phyloP scores from a whole-genome alignment of 2,329 filamentous ascomycete genomes.

The Clonostachys solani region DNA sequence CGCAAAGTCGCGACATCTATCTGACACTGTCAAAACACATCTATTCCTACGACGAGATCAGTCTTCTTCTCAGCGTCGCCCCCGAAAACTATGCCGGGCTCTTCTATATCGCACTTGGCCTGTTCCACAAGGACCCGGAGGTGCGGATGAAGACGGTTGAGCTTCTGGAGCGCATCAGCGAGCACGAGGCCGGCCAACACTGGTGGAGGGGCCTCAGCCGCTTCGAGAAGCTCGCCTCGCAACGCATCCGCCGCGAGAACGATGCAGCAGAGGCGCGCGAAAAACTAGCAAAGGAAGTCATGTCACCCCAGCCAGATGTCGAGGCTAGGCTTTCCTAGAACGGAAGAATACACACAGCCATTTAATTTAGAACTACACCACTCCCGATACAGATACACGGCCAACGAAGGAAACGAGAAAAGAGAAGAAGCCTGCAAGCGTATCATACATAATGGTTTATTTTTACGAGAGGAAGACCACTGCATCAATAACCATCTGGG shows the following conservation, averaged over 20 bases:
- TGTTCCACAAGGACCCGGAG: slow-evolving; percentile 84
- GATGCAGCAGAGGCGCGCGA: not conserved
- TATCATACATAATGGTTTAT: not conserved
- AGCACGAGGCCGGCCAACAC: slow-evolving; percentile 87
- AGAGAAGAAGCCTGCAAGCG: no score
- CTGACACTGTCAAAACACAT: slow-evolving; percentile 72
- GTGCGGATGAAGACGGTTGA: slow-evolving; percentile 76
- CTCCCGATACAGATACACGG: no score
- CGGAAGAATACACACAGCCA: no score
- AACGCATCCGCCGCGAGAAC: slow-evolving; percentile 52
- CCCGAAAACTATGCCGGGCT: slow-evolving; percentile 84
- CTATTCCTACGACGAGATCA: slow-evolving; percentile 79
- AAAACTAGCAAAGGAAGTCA: no score
- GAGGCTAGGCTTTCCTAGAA: no score
- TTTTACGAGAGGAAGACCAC: not conserved
- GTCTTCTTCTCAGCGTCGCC: slow-evolving; percentile 75
- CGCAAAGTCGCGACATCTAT: slow-evolving; percentile 81
- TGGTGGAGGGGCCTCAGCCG: slow-evolving; percentile 86
- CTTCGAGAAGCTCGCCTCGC: slow-evolving; percentile 84
- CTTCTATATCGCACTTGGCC: slow-evolving; percentile 84
- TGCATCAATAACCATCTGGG: not conserved
- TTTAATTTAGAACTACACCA: no score
- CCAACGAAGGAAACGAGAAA: no score
- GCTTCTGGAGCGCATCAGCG: slow-evolving; percentile 74
- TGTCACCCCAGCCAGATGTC: no score